Percentiles rank a stretch among this genome's conserved stretches.
phyloP scores from a whole-genome alignment of 148 eudicot genomes.

The Amaranthus palmeri region DNA sequence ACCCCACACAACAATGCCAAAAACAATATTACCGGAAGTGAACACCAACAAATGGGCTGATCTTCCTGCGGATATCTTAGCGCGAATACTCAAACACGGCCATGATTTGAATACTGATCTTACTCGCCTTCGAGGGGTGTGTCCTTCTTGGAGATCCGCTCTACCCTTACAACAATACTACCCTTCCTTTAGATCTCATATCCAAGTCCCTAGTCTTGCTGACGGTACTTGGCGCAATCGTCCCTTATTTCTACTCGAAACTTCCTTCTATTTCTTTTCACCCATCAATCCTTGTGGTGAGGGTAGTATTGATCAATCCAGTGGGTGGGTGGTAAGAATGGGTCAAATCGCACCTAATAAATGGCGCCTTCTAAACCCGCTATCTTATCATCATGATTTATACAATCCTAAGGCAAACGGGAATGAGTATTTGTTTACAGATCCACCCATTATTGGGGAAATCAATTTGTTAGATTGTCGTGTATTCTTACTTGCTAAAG shows the following conservation, averaged over 20 bases:
- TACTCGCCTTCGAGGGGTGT: conserved; percentile 2
- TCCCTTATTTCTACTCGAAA: not conserved
- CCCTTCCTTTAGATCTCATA: not conserved
- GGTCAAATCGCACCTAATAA: not conserved
- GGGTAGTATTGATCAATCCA: not conserved
- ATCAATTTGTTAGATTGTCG: not conserved
- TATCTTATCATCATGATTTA: not conserved
- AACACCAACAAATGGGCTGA: conserved; percentile 8
- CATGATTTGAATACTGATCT: not conserved
- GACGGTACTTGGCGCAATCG: not conserved
- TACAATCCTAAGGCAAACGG: not conserved
- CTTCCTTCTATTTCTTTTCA: not conserved
- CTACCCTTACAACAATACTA: not conserved
- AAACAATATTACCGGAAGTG: not conserved
- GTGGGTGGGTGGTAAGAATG: not conserved
- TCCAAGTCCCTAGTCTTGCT: not conserved
- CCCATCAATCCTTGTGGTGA: not conserved
- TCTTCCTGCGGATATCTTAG: conserved; percentile 9
- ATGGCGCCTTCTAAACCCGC: not conserved
- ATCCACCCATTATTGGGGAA: not conserved
- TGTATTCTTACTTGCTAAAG: not conserved
- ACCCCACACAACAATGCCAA: not conserved
- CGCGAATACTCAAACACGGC: not conserved
- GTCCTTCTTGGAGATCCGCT: conserved; percentile 2
- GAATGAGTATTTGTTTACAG: not conserved